These are phyloP conservation scores for Plasmodium blacklocki DNA, from an alignment of 169 alveolate genomes.

Conservation along the genomic window DNA sequence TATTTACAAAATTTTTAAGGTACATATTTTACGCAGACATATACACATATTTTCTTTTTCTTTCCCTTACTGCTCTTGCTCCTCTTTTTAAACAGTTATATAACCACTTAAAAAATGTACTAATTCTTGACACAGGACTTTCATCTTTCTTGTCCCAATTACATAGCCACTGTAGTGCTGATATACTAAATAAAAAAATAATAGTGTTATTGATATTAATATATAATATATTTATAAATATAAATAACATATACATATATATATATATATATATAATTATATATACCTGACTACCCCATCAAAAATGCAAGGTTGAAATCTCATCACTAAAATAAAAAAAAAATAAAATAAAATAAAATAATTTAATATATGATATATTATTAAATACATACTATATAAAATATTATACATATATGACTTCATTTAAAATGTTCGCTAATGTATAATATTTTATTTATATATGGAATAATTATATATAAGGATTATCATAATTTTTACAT, in stretches of 20 bases:
- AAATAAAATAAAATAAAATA: conserved; percentile 1
- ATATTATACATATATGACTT: not conserved
- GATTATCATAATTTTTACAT: conserved; percentile 41
- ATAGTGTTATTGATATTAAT: not conserved
- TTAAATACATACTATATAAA: too few species aligned
- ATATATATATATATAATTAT: not conserved
- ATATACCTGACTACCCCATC: conserved; percentile 86
- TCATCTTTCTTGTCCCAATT: conserved; percentile 93
- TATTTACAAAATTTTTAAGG: too few species aligned
- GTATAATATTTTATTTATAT: not conserved
- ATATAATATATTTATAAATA: not conserved
- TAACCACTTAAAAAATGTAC: conserved; percentile 92
- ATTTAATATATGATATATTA: not conserved
- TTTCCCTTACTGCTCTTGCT: conserved; percentile 89
- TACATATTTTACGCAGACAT: not conserved
- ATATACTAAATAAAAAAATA: conserved; percentile 83
- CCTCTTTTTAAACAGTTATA: conserved; percentile 90
- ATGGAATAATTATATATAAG: not conserved
- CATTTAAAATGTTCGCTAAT: not conserved
- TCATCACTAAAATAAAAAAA: conserved; percentile 79
- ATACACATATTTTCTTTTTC: conserved; percentile 17
- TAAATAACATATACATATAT: not conserved
- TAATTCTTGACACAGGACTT: conserved; percentile 93
- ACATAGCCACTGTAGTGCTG: conserved; percentile 97
- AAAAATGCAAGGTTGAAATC: conserved; percentile 92